Base-by-base conservation (phyloP, 805 yeast species). In the Starmerella roubikii region DNA sequence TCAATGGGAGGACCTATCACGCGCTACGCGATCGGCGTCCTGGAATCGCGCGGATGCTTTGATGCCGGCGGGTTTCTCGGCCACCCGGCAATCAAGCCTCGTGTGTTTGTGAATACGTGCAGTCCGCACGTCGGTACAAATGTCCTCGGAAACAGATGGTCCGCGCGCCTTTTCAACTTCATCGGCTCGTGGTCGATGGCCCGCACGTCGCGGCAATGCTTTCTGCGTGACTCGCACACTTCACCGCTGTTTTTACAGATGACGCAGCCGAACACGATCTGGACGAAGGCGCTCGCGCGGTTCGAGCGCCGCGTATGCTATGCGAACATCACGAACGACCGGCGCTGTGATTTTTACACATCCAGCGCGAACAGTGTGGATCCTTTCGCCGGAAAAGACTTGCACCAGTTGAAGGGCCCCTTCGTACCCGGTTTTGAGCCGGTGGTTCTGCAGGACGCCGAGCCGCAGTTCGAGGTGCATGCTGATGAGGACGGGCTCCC, bases 1-100 rank as follows among this genome's bases (percentile, higher is more conserved):
- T 82, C 94, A 0, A 61, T 88, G 42, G 96, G 97, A 18, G 97
- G 97, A 0, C 59, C 86, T 26, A 73, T 88, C 24, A 67, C 85
- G 0, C 64, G 96, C 36, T 85, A 82, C 55, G 76, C 84, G 20
- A 66, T 85, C 34, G 96, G 96, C 2, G 65, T 78, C 33, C 62
- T 75, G 46, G 63, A 72, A 46, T 65, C 66, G 26, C 66, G 68
- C 47, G 68, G 68, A 4, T 63, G 65, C 42, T 79, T 76, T 55
- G 65, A 68, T 17, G 50, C 54, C 3, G 10, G 16, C 16, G 33
- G 33, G 4, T 30, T 9, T 24, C 16, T 17, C 15, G 33, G 24
- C 9, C 33, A 19, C 33, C 22, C 13, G 13, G n/a, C 9, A 10
- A 64, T 81, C 12, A 64, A 60, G 28, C 83, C 88, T 3, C 60